These are phyloP conservation scores for Plasmodium gaboni DNA, from an alignment of 169 alveolate genomes.

Conservation along the genomic window DNA sequence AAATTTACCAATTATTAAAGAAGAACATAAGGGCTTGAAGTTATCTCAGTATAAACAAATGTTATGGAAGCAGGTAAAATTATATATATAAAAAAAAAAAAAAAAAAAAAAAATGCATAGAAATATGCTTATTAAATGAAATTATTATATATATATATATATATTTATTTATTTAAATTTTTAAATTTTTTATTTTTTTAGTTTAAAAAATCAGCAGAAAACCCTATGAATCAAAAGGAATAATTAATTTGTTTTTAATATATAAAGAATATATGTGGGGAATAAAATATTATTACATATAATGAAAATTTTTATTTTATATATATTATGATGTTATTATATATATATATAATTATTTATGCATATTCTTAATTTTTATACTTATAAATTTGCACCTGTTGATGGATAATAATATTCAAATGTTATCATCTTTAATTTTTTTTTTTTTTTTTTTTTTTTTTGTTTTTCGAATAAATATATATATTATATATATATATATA, in stretches of 20 bases:
- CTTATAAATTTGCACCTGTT: too few species aligned
- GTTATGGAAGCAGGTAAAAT: conserved; percentile 81
- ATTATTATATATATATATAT: too few species aligned
- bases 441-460: too few species aligned
- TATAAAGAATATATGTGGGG: background rate
- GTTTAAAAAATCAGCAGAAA: conserved; percentile 71
- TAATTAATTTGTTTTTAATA: background rate
- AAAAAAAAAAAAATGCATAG: too few species aligned
- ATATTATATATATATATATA: too few species aligned
- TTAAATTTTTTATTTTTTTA: conserved; percentile 2
- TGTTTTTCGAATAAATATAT: too few species aligned
- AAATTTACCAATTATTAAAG: conserved; percentile 83
- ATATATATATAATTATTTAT: too few species aligned
- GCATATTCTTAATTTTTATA: too few species aligned
- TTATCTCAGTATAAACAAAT: conserved; percentile 86
- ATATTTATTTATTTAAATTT: too few species aligned
- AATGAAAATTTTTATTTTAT: background rate
- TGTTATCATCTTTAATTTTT: too few species aligned
- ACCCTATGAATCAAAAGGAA: conserved; percentile 71
- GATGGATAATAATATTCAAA: too few species aligned
- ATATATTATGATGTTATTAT: background rate
- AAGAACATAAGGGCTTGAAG: conserved; percentile 82
- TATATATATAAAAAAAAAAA: background rate
- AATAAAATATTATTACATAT: conserved; percentile 5
- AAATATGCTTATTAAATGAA: too few species aligned